These are phyloP conservation scores for Nakaseomyces bracarensis DNA, from an alignment of 1,139 yeast species.

Conservation along the genomic window DNA sequence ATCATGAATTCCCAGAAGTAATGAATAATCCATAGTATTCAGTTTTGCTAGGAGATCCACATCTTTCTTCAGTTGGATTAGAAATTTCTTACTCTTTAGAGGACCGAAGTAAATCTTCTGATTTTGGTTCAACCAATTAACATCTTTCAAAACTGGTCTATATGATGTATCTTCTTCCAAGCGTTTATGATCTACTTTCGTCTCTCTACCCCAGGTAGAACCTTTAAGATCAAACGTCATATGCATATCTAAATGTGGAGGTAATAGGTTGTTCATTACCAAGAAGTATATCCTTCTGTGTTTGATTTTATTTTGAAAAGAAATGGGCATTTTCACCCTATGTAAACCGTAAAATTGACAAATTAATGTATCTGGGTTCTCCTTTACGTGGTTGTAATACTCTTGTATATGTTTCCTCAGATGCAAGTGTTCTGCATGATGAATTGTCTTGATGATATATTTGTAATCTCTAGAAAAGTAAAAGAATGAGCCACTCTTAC, in stretches of 20 bases:
- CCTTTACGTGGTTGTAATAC: constrained; percentile 72
- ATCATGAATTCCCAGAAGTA: constrained; percentile 82
- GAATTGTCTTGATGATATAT: constrained; percentile 92
- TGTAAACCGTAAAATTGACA: constrained; percentile 95
- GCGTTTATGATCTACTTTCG: constrained; percentile 31
- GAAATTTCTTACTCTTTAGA: constrained; percentile 46
- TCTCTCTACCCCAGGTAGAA: constrained; percentile 75
- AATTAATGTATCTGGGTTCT: constrained; percentile 78
- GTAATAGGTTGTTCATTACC: constrained; percentile 95
- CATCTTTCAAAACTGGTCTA: constrained; percentile 58
- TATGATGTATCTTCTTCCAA: constrained; percentile 16
- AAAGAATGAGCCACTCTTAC: constrained; percentile 93
- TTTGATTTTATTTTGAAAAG: constrained; percentile 37
- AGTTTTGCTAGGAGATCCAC: constrained; percentile 61
- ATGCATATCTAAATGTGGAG: constrained; percentile 87
- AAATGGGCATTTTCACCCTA: constrained; percentile 80
- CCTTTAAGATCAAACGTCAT: constrained; percentile 88
- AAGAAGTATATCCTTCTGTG: constrained; percentile 81
- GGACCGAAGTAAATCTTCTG: constrained; percentile 69
- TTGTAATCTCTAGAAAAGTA: constrained; percentile 90
- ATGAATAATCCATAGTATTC: constrained; percentile 92
- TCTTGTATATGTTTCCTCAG: constrained; percentile 64
- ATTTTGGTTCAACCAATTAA: constrained; percentile 71
- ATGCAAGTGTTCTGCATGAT: constrained; percentile 84
- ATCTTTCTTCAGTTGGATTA: constrained; percentile 67